Conservation (phyloP, 176 grass and related monocot genomes). For the Pharus latifolius region DNA sequence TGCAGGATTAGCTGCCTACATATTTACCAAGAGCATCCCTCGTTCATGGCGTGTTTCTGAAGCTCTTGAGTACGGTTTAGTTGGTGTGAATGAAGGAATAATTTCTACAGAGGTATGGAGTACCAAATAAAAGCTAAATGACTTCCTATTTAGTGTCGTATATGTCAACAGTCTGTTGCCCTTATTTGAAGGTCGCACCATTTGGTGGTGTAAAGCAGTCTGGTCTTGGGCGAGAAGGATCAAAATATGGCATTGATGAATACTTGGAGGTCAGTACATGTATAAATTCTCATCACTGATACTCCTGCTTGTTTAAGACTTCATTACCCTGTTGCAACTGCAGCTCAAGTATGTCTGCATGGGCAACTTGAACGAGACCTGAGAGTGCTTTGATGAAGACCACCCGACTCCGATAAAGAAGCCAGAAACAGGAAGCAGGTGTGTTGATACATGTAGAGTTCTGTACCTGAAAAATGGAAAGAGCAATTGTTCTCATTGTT, state of each 20-base stretch:
- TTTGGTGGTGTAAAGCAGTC: conserved; percentile 94
- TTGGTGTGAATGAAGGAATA: conserved; percentile 89
- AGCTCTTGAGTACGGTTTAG: conserved; percentile 88
- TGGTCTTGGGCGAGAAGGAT: conserved; percentile 86
- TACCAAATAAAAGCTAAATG: not conserved
- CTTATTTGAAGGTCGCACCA: conserved; percentile 57
- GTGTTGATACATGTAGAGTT: not conserved
- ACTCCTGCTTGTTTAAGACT: not conserved
- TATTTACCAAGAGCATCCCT: conserved; percentile 87
- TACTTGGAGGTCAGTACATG: conserved; percentile 64
- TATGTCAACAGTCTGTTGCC: not conserved
- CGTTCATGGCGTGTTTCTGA: conserved; percentile 89
- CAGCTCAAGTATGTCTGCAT: conserved; percentile 98
- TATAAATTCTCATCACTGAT: not conserved
- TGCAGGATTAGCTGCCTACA: conserved; percentile 86
- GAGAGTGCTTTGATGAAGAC: not conserved
- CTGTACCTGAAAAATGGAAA: not conserved
- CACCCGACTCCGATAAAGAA: not conserved
- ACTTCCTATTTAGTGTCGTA: not conserved
- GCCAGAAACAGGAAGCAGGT: not conserved
- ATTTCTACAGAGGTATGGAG: conserved; percentile 77
- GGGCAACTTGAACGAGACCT: conserved; percentile 50
- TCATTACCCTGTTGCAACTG: not conserved
- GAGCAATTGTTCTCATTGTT: not conserved
- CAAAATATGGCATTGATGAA: conserved; percentile 87